phyloP scores from a whole-genome alignment of 306 rosid genomes.

The Dalbergia cultrata region DNA sequence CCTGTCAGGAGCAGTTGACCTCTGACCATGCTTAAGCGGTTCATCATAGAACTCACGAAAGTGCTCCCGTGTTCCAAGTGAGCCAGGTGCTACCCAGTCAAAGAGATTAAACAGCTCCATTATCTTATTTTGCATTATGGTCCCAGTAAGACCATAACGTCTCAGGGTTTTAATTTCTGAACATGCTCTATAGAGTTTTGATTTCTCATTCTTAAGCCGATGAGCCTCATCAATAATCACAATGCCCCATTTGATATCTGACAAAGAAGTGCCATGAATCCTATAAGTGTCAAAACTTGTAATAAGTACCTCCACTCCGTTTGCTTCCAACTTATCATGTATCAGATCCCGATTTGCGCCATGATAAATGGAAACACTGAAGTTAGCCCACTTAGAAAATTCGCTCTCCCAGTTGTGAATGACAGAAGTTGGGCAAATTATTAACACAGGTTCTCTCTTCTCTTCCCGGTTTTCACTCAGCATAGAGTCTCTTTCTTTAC shows the following conservation, averaged over 20 bases:
- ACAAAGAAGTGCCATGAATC: constrained; percentile 76
- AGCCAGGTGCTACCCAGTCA: constrained; percentile 93
- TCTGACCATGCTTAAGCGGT: constrained; percentile 96
- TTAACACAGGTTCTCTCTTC: constrained; percentile 74
- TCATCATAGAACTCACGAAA: constrained; percentile 90
- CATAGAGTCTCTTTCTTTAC: constrained; percentile 64
- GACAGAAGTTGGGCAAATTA: constrained; percentile 88
- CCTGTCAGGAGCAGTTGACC: constrained; percentile 92
- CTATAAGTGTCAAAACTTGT: constrained; percentile 93
- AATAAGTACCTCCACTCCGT: constrained; percentile 76
- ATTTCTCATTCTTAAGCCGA: constrained; percentile 89
- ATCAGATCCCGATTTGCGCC: constrained; percentile 84
- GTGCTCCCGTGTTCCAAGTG: constrained; percentile 94
- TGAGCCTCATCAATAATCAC: constrained; percentile 93
- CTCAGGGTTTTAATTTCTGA: constrained; percentile 74
- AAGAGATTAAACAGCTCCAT: constrained; percentile 95
- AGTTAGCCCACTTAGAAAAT: constrained; percentile 92
- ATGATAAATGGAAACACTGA: constrained; percentile 79
- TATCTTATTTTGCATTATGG: constrained; percentile 93
- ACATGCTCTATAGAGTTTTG: constrained; percentile 87
- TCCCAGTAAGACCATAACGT: constrained; percentile 94
- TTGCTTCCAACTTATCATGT: constrained; percentile 70
- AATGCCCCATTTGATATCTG: constrained; percentile 72
- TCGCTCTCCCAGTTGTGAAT: constrained; percentile 93
- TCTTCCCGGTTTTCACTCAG: constrained; percentile 46